phyloP scores from a whole-genome alignment of 73 alveolate genomes.

The Paramecium sonneborni region DNA sequence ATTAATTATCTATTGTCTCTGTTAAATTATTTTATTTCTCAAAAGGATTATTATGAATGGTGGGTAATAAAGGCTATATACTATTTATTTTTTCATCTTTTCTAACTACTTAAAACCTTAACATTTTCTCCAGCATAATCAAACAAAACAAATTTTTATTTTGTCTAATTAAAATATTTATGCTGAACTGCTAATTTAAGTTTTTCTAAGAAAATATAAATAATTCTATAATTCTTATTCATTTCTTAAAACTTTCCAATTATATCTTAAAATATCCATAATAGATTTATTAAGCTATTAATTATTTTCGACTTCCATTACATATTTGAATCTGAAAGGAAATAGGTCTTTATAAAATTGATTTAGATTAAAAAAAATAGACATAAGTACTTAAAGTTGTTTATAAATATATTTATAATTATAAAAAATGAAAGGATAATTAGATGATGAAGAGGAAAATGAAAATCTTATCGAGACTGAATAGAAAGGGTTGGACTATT shows the following conservation, averaged over 20 bases:
- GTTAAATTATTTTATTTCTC: not conserved
- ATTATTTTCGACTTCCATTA: not conserved
- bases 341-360: too few relatives aligned
- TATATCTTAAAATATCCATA: too few relatives aligned
- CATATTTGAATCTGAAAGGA: not conserved
- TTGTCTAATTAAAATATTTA: not conserved
- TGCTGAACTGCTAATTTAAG: not conserved
- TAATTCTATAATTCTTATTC: not conserved
- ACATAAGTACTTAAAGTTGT: too few relatives aligned
- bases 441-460: not conserved
- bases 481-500: slow-evolving; percentile 17
- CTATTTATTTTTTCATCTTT: not conserved
- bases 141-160: not conserved
- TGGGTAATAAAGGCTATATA: not conserved
- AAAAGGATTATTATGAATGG: not conserved
- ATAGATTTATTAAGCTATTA: not conserved
- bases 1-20: not conserved
- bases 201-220: not conserved
- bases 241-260: not conserved
- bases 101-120: not conserved
- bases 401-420: not conserved
- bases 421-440: slow-evolving; percentile 8
- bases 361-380: too few relatives aligned
- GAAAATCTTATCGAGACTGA: slow-evolving; percentile 40
- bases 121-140: not conserved